phyloP scores from a whole-genome alignment of 768 basidiomycete species.

The Lyophyllum semitale region DNA sequence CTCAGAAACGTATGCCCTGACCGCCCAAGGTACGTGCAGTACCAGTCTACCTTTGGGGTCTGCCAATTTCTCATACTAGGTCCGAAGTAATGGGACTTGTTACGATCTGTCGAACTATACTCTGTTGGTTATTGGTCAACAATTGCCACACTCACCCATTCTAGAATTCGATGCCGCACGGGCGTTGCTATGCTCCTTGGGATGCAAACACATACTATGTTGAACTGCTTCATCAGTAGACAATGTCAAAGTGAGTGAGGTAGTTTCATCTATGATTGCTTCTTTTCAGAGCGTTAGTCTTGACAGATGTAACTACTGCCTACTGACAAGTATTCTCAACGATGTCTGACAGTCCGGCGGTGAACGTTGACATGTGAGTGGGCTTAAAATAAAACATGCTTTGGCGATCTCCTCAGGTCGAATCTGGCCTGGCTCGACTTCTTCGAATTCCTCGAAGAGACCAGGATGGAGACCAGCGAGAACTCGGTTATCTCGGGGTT shows the following conservation, averaged over 20 bases:
- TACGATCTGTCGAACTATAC: slow-evolving; percentile 5
- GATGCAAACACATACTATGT: not conserved
- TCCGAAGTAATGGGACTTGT: not conserved
- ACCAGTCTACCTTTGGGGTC: no score
- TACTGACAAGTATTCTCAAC: not conserved
- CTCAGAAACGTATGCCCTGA: no score
- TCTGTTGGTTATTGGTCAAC: no score
- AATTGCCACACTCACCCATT: no score
- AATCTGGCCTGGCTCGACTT: not conserved
- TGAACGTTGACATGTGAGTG: not conserved
- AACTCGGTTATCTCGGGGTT: slow-evolving; percentile 9
- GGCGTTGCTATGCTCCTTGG: not conserved
- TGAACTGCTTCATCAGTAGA: not conserved
- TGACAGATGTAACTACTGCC: not conserved
- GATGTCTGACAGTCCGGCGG: no score
- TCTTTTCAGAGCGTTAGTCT: not conserved
- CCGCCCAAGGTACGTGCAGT: no score
- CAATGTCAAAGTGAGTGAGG: not conserved
- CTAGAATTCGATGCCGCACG: not conserved
- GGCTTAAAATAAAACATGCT: not conserved
- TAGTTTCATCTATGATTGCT: slow-evolving; percentile 1
- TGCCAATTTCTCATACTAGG: no score
- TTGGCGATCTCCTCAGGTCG: not conserved
- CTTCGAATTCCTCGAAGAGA: no score
- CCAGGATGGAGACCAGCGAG: not conserved